Conservation (phyloP, 331 rosid genomes). For the Acacia concinna region DNA sequence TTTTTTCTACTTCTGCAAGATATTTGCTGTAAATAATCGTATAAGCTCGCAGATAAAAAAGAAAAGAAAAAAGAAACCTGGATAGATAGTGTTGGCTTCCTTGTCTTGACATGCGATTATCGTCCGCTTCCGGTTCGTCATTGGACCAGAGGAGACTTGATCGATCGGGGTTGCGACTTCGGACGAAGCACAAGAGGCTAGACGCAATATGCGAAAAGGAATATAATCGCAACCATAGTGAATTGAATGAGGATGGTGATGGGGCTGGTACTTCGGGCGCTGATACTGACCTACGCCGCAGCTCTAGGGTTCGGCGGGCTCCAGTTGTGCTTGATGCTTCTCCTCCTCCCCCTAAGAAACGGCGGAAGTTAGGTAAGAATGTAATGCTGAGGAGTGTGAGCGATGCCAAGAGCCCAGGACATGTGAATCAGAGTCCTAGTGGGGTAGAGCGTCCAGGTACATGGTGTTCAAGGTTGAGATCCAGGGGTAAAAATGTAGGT, state of each 20-base stretch:
- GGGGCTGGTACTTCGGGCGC: constrained; percentile 24
- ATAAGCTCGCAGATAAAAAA: not conserved
- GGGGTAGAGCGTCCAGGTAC: constrained; percentile 34
- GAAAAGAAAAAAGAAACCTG: not conserved
- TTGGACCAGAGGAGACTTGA: constrained; percentile 42
- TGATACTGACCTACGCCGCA: constrained; percentile 65
- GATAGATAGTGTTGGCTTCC: constrained; percentile 16
- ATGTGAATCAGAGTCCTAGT: constrained; percentile 31
- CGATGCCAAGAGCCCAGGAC: constrained; percentile 35
- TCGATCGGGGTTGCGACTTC: constrained; percentile 59
- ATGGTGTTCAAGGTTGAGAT: constrained; percentile 74
- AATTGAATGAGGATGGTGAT: constrained; percentile 44
- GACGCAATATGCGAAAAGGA: constrained; percentile 87
- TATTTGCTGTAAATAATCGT: not conserved
- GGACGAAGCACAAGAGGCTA: constrained; percentile 91
- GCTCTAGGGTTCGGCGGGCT: constrained; percentile 79
- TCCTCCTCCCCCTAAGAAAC: constrained; percentile 67
- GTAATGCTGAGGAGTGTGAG: constrained; percentile 32
- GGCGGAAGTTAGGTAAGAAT: constrained; percentile 44
- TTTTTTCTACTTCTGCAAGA: constrained; percentile 21
- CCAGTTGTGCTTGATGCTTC: constrained; percentile 84
- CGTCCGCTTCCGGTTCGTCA: constrained; percentile 43
- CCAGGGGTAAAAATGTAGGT: constrained; percentile 45
- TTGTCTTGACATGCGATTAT: constrained; percentile 53
- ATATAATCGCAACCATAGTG: constrained; percentile 69